Conservation (phyloP, 768 basidiomycete species). For the Xerocomellus amylosporus region DNA sequence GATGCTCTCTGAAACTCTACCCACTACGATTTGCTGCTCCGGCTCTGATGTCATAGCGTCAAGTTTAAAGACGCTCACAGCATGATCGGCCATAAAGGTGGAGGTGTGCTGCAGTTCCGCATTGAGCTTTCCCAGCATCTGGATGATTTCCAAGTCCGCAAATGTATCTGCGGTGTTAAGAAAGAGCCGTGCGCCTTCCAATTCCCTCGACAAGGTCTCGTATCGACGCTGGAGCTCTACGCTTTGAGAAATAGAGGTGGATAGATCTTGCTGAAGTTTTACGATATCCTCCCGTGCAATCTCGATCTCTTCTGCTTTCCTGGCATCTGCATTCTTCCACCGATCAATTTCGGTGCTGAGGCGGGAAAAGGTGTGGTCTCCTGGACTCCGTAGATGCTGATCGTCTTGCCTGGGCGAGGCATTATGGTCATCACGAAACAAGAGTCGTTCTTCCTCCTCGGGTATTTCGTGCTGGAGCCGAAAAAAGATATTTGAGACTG, state of each 20-base stretch:
- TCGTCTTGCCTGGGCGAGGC: background rate
- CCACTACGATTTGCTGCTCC: background rate
- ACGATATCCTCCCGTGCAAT: background rate
- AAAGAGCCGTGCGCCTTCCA: background rate
- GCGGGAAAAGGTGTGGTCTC: background rate
- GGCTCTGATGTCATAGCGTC: background rate
- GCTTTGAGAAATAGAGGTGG: background rate
- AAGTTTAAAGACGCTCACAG: background rate
- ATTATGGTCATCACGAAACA: background rate
- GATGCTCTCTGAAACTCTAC: background rate
- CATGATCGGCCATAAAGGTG: background rate
- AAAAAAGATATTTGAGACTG: background rate
- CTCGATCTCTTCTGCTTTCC: background rate
- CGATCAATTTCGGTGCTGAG: background rate
- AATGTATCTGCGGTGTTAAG: constrained; percentile 1
- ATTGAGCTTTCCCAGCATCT: constrained; percentile 1
- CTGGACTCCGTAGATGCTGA: background rate
- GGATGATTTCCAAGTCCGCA: constrained; percentile 1
- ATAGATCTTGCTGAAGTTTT: background rate
- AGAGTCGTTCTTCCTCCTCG: background rate
- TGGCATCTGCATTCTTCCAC: background rate
- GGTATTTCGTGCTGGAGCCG: background rate
- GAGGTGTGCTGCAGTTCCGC: constrained; percentile 1
- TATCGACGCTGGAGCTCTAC: background rate
- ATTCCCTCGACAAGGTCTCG: background rate